These are phyloP conservation scores for Plasmodium inui DNA, from an alignment of 169 alveolate genomes.

Conservation along the genomic window DNA sequence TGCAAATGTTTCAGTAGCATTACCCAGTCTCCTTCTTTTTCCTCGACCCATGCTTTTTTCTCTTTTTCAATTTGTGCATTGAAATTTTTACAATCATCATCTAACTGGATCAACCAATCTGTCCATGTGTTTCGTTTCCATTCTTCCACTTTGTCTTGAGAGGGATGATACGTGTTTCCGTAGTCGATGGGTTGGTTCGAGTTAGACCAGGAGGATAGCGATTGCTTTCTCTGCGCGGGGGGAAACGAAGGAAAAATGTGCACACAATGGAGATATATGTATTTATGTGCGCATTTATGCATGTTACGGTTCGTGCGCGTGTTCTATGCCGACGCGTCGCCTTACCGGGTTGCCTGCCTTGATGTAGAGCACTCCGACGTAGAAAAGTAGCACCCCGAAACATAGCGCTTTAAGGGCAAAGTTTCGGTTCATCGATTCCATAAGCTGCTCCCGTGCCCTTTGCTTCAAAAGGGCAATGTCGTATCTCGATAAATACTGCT, in stretches of 20 bases:
- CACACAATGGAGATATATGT: too few relatives aligned
- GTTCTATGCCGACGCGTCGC: too few relatives aligned
- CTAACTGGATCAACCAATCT: constrained; percentile 1
- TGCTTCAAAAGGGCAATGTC: background rate
- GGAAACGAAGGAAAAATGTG: background rate
- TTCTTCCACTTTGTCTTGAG: constrained; percentile 1
- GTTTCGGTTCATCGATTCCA: background rate
- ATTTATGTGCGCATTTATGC: too few relatives aligned
- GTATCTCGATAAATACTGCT: background rate
- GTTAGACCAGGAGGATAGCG: background rate
- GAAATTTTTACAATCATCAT: background rate
- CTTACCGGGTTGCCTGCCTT: background rate
- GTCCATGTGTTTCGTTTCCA: constrained; percentile 10
- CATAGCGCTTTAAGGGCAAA: background rate
- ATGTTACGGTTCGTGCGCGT: too few relatives aligned
- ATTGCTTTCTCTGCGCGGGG: background rate
- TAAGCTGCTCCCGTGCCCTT: background rate
- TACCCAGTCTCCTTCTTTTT: constrained; percentile 15
- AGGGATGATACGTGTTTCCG: background rate
- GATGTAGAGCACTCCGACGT: background rate
- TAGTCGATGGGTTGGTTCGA: background rate
- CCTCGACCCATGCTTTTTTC: constrained; percentile 22
- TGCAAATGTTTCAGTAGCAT: background rate
- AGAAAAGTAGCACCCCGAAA: background rate
- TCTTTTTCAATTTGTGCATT: background rate